phyloP scores from a whole-genome alignment of 2,329 filamentous ascomycete species.

The Didymella keratinophila region DNA sequence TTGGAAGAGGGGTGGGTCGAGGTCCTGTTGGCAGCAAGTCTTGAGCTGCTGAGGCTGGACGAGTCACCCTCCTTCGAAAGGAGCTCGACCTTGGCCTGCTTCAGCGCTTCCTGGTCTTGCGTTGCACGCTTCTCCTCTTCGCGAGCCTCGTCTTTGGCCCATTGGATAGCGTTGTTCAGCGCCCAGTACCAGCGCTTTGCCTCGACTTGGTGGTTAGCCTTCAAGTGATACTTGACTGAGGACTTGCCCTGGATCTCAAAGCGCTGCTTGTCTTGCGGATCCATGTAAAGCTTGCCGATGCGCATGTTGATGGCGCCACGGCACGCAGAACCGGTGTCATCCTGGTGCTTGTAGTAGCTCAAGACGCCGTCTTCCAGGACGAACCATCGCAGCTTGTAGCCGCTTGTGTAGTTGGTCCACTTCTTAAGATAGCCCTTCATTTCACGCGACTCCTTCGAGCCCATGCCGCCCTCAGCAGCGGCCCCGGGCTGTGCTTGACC shows the following conservation, averaged over 20 bases:
- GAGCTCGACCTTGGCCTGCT: slow-evolving; percentile 80
- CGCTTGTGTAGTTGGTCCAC: slow-evolving; percentile 98
- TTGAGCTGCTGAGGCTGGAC: slow-evolving; percentile 48
- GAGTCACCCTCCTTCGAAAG: slow-evolving; percentile 55
- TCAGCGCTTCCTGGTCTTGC: slow-evolving; percentile 75
- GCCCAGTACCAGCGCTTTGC: slow-evolving; percentile 99
- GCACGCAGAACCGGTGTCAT: slow-evolving; percentile 94
- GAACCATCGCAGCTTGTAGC: slow-evolving; percentile 97
- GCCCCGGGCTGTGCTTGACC: slow-evolving; percentile 68
- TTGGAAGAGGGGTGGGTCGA: slow-evolving; percentile 49
- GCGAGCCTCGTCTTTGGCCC: slow-evolving; percentile 94
- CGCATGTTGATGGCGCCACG: slow-evolving; percentile 99
- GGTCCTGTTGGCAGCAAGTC: slow-evolving; percentile 37
- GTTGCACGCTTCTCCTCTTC: slow-evolving; percentile 83
- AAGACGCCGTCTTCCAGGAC: slow-evolving; percentile 96
- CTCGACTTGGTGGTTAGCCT: slow-evolving; percentile 97
- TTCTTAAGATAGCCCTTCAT: slow-evolving; percentile 99
- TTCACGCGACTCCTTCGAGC: slow-evolving; percentile 86
- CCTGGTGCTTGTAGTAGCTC: slow-evolving; percentile 99
- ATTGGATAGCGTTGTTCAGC: slow-evolving; percentile 97
- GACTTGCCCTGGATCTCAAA: slow-evolving; percentile 99
- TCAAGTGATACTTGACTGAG: slow-evolving; percentile 97
- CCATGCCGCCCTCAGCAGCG: slow-evolving; percentile 66
- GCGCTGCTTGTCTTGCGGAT: slow-evolving; percentile 93
- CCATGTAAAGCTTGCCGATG: slow-evolving; percentile 94